phyloP scores from a whole-genome alignment of 768 basidiomycete genomes.

The Boletus reticulatus region DNA sequence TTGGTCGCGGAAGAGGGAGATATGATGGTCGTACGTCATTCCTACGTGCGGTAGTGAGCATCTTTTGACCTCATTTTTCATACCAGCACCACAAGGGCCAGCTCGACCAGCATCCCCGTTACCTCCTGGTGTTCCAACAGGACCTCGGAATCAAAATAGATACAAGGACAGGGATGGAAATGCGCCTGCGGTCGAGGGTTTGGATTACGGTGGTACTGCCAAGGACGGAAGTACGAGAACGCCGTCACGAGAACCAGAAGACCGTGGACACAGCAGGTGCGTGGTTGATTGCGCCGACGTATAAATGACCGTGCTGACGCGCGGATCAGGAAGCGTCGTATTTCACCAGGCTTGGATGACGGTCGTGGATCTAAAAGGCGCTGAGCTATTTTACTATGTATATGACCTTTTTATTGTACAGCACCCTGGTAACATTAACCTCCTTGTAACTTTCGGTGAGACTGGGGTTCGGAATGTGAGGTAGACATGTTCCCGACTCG shows the following conservation, averaged over 20 bases:
- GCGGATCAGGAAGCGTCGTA: slow-evolving; percentile 61
- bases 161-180: slow-evolving; percentile 89
- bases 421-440: slow-evolving; percentile 13
- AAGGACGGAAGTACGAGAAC: slow-evolving; percentile 47
- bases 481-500: neutral
- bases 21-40: slow-evolving; percentile 40
- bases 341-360: slow-evolving; percentile 71
- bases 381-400: slow-evolving; percentile 40
- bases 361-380: slow-evolving; percentile 68
- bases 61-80: slow-evolving; percentile 1
- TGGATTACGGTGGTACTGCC: slow-evolving; percentile 75
- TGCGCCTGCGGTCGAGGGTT: slow-evolving; percentile 82
- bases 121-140: slow-evolving; percentile 84
- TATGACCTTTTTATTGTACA: slow-evolving; percentile 27
- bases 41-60: neutral
- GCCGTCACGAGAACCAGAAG: slow-evolving; percentile 66
- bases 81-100: slow-evolving; percentile 46
- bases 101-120: slow-evolving; percentile 81
- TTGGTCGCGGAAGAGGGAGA: slow-evolving; percentile 36
- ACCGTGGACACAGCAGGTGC: slow-evolving; percentile 58
- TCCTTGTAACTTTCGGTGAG: slow-evolving; percentile 3
- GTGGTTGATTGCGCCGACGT: slow-evolving; percentile 12
- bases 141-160: slow-evolving; percentile 84
- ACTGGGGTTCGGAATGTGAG: neutral
- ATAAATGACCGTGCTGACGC: slow-evolving; percentile 1